Base-by-base conservation (phyloP, 106 monocot genomes). In the Dendrobium chrysotoxum region DNA sequence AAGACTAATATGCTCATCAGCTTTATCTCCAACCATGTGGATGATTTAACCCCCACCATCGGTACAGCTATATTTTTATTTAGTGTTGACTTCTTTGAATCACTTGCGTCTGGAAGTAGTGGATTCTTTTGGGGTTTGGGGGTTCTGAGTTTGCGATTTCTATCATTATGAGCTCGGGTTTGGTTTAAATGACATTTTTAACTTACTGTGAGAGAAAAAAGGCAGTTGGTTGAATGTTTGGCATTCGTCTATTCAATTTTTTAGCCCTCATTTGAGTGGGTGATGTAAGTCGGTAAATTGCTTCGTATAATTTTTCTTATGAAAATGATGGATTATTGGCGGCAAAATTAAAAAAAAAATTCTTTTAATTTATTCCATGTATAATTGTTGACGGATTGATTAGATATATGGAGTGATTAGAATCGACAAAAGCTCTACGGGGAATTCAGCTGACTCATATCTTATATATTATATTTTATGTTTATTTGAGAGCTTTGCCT, bases 1-100 rank as follows among this genome's bases (percentile, higher is more conserved):
- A 90, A 90, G 83, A 90, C 87, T 73, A 90, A 87, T 72, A 72
- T 90, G 40, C 90, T 90, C 31, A 70, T 90, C 74, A 90, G 83
- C 81, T 90, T 87, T 85, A 90, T 88, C 77, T 87, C 90, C 53
- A 54, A 61, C 66, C 78, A 68, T 26, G 55, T 75, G 76, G 90
- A 90, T 7, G 81, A 88, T 40, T 71, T 87, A 79, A 4, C 83
- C 28, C 85, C 90, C 3, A 87, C 90, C 55, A 90, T 90, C 79
- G 87, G 87, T 90, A 74, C 13, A n/a, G 21, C 74, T n/a, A 41
- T 74, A 20, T 74, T 41, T 30, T 13, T 70, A 31, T 70, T 4
- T 13, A 4, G 28, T 28, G 28, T 7, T 31, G 70, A 35, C 15
- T 70, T 70, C 1, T 74, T 40, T 41, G 41, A 74, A 20, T 18